Percentiles rank a stretch among this genome's conserved stretches.
Evolutionary conservation across 1,284 basidiomycete species (phyloP).

Genomic region (Ganoderma sp.): DNA sequence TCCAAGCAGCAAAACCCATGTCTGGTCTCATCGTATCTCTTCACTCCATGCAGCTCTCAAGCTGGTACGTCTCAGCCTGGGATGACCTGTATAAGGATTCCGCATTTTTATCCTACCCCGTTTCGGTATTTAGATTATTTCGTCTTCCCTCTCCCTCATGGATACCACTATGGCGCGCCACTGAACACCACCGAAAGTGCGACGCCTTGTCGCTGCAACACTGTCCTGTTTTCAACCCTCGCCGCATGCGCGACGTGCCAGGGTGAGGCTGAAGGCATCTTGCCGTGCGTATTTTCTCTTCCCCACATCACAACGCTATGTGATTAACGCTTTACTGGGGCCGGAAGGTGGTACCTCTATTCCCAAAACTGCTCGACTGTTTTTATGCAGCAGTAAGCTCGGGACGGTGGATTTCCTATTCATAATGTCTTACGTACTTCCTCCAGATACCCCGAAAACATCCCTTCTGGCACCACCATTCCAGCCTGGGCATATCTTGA

Average conservation of each 20-base stretch:
- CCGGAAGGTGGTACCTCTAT: constrained; percentile 21
- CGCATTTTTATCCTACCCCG: neutral
- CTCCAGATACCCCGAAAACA: constrained; percentile 17
- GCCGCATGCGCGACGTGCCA: constrained; percentile 25
- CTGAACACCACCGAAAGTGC: constrained; percentile 13
- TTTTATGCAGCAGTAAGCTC: constrained; percentile 14
- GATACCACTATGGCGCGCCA: constrained; percentile 22
- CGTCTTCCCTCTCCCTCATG: constrained; percentile 17
- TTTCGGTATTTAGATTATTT: constrained; percentile 9
- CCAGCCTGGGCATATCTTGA: constrained; percentile 29
- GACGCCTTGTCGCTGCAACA: constrained; percentile 24
- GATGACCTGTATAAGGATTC: neutral
- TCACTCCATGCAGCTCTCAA: constrained; percentile 20
- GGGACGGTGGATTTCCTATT: neutral
- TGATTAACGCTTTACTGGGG: neutral
- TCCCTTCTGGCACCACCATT: constrained; percentile 20
- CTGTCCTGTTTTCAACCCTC: constrained; percentile 25
- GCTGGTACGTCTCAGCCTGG: constrained; percentile 12
- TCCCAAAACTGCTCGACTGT: constrained; percentile 17
- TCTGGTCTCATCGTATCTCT: constrained; percentile 24
- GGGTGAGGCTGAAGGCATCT: constrained; percentile 9
- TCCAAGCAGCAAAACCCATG: constrained; percentile 28
- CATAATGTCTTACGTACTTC: neutral
- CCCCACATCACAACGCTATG: too few species aligned
- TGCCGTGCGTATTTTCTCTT: constrained; percentile 12